Conservation (phyloP, 148 eudicot species). For the Agrostemma githago region DNA sequence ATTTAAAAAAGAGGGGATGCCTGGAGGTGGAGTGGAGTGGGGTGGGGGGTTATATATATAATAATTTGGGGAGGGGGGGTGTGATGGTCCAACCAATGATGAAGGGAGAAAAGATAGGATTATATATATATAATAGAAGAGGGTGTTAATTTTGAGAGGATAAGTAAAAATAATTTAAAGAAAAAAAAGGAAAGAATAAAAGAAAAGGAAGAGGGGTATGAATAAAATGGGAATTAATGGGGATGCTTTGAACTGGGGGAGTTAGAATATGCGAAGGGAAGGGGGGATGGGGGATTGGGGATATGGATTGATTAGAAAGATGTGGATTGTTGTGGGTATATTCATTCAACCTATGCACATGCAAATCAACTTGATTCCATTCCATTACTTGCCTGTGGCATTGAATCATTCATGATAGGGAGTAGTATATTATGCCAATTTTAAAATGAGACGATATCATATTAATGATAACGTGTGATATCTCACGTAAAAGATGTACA, state of each 20-base stretch:
- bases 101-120: not conserved
- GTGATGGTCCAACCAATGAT: constrained; percentile 18
- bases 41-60: constrained; percentile 15
- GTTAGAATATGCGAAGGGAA: not conserved
- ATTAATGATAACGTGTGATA: too few species aligned
- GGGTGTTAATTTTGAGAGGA: not conserved
- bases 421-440: too few species aligned
- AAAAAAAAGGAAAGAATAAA: not conserved
- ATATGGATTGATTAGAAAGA: not conserved
- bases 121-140: not conserved
- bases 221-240: constrained; percentile 4
- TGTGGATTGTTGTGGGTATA: constrained; percentile 16
- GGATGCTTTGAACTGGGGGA: constrained; percentile 19
- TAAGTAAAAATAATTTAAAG: too few species aligned
- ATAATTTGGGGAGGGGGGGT: not conserved
- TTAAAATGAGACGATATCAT: too few species aligned
- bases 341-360: constrained; percentile 14
- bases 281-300: not conserved
- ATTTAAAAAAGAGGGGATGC: too few species aligned
- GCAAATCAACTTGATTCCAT: constrained; percentile 12
- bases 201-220: too few species aligned
- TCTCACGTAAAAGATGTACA: too few species aligned
- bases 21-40: constrained; percentile 20
- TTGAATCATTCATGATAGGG: not conserved
- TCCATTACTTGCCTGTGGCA: not conserved